These are phyloP conservation scores for Cladosporium sp. DNA, from an alignment of 2,329 filamentous ascomycete genomes.

Conservation along the genomic window DNA sequence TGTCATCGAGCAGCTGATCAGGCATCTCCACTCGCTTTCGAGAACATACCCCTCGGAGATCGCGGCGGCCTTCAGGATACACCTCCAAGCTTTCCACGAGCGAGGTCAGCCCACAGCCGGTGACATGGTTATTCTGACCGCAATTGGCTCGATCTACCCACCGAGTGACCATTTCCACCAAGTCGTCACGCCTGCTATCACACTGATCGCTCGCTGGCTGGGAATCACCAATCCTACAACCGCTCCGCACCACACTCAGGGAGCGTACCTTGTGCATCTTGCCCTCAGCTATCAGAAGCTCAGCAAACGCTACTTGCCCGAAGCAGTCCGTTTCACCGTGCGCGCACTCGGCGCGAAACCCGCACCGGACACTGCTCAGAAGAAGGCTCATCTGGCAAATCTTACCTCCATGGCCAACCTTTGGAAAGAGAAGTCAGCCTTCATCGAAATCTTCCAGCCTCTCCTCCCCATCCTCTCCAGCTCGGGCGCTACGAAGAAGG, in stretches of 20 bases:
- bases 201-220: constrained; percentile 79
- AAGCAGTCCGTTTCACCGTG: constrained; percentile 75
- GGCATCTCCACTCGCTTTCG: constrained; percentile 88
- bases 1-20: constrained; percentile 72
- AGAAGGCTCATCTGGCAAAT: constrained; percentile 58
- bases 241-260: constrained; percentile 64
- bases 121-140: constrained; percentile 79
- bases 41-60: constrained; percentile 80
- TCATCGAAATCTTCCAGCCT: constrained; percentile 73
- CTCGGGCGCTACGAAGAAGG: constrained; percentile 33
- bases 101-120: constrained; percentile 56
- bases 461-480: constrained; percentile 30
- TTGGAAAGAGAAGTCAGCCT: constrained; percentile 71
- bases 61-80: constrained; percentile 70
- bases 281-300: constrained; percentile 77
- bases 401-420: constrained; percentile 64
- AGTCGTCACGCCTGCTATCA: constrained; percentile 83
- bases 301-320: constrained; percentile 84
- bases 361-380: constrained; percentile 33
- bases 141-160: constrained; percentile 79
- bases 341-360: constrained; percentile 57
- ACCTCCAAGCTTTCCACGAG: constrained; percentile 56
- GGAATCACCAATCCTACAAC: constrained; percentile 66
- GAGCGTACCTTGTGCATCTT: constrained; percentile 74
- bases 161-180: constrained; percentile 98